Evolutionary conservation across 352 stramenopile species (phyloP), one percentile per base, ranked within the genome.

Genomic region (Phytophthora lateralis): DNA sequence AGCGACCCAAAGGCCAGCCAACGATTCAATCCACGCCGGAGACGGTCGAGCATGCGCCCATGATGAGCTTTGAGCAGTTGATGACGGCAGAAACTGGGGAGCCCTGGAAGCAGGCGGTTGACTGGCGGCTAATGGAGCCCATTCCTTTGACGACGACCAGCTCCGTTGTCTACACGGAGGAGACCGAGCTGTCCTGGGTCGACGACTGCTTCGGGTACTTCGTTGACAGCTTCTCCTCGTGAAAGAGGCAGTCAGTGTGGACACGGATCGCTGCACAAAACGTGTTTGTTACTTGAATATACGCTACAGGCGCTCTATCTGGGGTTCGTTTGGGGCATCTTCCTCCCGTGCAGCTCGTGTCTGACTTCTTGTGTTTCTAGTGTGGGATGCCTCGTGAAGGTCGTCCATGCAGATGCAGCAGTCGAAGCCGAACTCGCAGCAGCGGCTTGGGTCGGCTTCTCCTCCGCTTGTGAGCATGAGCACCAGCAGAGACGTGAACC

Each of bases 151-250:
- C 41, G 29, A 20, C 35, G 29, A 20, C 35, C 7, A 15, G 41
- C 15, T 24, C 41, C 29, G 41, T 9, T n/a, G n/a, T 29, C 9
- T 30, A 38, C 21, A 12, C 52, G 21, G 32, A 59, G 15, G 0
- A n/a, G 20, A 15, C 41, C 10, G 43, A 73, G 21, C 42, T 45
- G 14, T 20, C 34, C 37, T 75, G 67, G 62, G 12, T 63, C 7
- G 62, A 69, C 39, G 67, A 68, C 29, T 75, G 49, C 44, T 52
- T 74, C 17, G 61, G 59, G 20, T 73, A 70, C 45, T 69, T 81
- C 48, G 49, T 78, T 37, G 57, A 65, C 18, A 69, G 35, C 44
- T 81, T 78, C 34, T 60, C 49, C 2, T 55, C 27, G 12, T 56
- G 29, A 62, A 4, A 7, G n/a, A 6, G 29, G 12, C 26, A 30